phyloP scores from a whole-genome alignment of 2,329 filamentous ascomycete genomes.

The Mycosphaerella sp. region DNA sequence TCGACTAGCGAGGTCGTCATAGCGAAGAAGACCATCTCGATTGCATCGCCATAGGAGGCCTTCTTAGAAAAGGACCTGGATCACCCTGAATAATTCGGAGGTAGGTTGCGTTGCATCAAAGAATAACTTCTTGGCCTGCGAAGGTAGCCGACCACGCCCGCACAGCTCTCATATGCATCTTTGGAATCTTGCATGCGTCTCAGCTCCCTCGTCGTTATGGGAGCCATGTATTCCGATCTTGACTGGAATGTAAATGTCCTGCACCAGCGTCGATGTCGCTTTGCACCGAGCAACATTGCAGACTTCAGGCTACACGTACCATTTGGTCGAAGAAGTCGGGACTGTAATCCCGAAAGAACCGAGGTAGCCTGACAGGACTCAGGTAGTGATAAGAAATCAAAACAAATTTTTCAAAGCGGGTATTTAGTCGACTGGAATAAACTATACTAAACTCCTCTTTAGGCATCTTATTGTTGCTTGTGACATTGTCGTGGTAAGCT shows the following conservation, averaged over 20 bases:
- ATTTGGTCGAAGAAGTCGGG: no score
- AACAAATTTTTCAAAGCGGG: not conserved
- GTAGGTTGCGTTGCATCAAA: constrained; percentile 13
- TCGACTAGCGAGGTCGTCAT: constrained; percentile 42
- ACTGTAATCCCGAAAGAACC: not conserved
- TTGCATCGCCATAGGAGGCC: constrained; percentile 38
- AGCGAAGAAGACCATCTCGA: constrained; percentile 51
- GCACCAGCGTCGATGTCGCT: no score
- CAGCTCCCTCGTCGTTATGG: not conserved
- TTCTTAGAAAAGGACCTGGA: constrained; percentile 8
- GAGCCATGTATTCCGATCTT: not conserved
- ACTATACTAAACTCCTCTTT: not conserved
- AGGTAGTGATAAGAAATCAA: not conserved
- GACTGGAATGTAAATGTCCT: not conserved
- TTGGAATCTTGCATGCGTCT: not conserved
- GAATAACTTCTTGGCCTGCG: constrained; percentile 6
- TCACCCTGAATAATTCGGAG: constrained; percentile 17
- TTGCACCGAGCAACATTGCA: no score
- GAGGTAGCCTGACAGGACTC: no score
- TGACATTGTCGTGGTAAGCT: constrained; percentile 5
- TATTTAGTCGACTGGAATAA: not conserved
- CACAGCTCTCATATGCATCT: constrained; percentile 4
- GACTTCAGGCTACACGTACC: no score
- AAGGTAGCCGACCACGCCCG: constrained; percentile 9
- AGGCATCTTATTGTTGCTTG: not conserved